These are phyloP conservation scores for Cyberlindnera mycetangii DNA, from an alignment of 805 yeast species.

Conservation along the genomic window DNA sequence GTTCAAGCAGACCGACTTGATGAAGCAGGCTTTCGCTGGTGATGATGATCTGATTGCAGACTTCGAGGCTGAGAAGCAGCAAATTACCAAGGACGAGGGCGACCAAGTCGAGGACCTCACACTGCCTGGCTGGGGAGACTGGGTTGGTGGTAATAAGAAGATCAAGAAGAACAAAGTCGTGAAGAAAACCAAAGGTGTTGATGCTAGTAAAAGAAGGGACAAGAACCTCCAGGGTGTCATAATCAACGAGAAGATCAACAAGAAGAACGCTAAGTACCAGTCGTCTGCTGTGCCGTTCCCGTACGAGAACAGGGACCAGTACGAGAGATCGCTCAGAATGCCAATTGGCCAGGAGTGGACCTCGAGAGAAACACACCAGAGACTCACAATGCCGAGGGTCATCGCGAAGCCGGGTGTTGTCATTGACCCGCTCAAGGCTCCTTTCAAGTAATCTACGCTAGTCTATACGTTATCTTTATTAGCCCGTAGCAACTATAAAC, in stretches of 20 bases:
- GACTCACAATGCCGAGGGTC: slow-evolving; percentile 83
- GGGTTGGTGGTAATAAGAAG: slow-evolving; percentile 72
- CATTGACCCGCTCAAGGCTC: slow-evolving; percentile 87
- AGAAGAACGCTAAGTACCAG: slow-evolving; percentile 81
- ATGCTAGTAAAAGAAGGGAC: slow-evolving; percentile 72
- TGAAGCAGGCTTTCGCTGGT: slow-evolving; percentile 94
- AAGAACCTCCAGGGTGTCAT: slow-evolving; percentile 76
- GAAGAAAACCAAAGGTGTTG: slow-evolving; percentile 74
- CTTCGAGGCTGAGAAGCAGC: slow-evolving; percentile 73
- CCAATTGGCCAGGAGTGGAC: slow-evolving; percentile 99
- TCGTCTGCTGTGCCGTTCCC: slow-evolving; percentile 94
- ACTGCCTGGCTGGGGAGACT: slow-evolving; percentile 96
- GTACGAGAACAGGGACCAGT: slow-evolving; percentile 88
- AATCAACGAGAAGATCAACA: slow-evolving; percentile 82
- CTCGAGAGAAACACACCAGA: slow-evolving; percentile 80
- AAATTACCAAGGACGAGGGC: slow-evolving; percentile 69
- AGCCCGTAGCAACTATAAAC: slow-evolving; percentile 47
- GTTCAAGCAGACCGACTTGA: slow-evolving; percentile 79
- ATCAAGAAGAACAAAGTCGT: slow-evolving; percentile 54
- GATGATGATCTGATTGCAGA: slow-evolving; percentile 89
- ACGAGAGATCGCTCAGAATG: slow-evolving; percentile 89
- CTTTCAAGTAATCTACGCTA: slow-evolving; percentile 48
- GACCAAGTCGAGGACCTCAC: slow-evolving; percentile 84
- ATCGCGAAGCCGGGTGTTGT: slow-evolving; percentile 84
- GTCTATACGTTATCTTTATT: neutral